A percentile compares a stretch with the other conserved stretches of the same genome.
Evolutionary conservation across 2,329 filamentous ascomycete species (phyloP).

Genomic region (Stagonosporopsis chrysanthemi): DNA sequence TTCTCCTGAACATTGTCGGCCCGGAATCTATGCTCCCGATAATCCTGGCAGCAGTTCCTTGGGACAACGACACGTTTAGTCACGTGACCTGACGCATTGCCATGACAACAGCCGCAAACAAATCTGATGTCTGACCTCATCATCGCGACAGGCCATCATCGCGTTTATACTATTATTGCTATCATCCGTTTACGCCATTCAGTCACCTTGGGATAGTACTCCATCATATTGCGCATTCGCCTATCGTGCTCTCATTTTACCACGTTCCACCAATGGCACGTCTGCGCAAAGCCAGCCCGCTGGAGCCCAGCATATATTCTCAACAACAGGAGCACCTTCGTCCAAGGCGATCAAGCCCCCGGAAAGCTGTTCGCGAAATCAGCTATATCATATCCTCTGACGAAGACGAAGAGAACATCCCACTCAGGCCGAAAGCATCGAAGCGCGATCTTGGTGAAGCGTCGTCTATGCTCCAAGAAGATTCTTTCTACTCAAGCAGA

Average conservation of each 20-base stretch:
- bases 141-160: slow-evolving; percentile 11
- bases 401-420: slow-evolving; percentile 33
- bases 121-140: slow-evolving; percentile 16
- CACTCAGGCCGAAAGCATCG: slow-evolving; percentile 38
- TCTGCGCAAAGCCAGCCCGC: slow-evolving; percentile 42
- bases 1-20: no score
- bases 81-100: slow-evolving; percentile 10
- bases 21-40: no score
- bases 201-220: not conserved
- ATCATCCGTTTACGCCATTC: not conserved
- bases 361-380: slow-evolving; percentile 35
- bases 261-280: slow-evolving; percentile 39
- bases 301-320: slow-evolving; percentile 31
- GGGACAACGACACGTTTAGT: no score
- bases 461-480: slow-evolving; percentile 32
- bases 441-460: slow-evolving; percentile 34
- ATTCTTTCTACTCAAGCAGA: slow-evolving; percentile 35
- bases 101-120: slow-evolving; percentile 14
- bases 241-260: not conserved
- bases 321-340: slow-evolving; percentile 27
- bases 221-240: not conserved
- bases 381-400: slow-evolving; percentile 35
- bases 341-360: slow-evolving; percentile 37
- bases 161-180: slow-evolving; percentile 1
- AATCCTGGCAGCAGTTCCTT: no score